These are phyloP conservation scores for Tricholoma terreum DNA, from an alignment of 768 basidiomycete species.

Conservation along the genomic window DNA sequence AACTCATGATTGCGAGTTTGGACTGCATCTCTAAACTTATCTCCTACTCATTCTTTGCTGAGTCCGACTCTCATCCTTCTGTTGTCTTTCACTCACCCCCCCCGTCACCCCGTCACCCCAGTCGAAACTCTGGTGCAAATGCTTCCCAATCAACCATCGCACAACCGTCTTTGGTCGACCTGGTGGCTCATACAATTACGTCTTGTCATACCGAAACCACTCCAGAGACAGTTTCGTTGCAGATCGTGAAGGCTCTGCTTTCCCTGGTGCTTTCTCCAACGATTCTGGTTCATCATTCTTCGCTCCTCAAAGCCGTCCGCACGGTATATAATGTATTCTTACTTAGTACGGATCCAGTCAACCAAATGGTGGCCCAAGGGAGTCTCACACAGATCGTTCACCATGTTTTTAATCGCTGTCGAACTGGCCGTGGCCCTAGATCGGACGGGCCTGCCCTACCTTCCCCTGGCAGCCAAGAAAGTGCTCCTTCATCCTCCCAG, in stretches of 20 bases:
- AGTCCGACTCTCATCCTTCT: constrained; percentile 42
- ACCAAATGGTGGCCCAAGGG: constrained; percentile 98
- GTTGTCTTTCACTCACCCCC: constrained; percentile 67
- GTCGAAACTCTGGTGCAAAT: constrained; percentile 37
- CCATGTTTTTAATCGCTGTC: constrained; percentile 88
- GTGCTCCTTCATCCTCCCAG: constrained; percentile 11
- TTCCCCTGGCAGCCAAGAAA: constrained; percentile 18
- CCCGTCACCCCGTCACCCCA: constrained; percentile 58
- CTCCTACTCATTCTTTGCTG: constrained; percentile 94
- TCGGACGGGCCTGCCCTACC: constrained; percentile 14
- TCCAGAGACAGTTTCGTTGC: constrained; percentile 87
- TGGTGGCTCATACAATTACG: constrained; percentile 93
- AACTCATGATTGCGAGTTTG: constrained; percentile 92
- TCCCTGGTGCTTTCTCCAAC: constrained; percentile 84
- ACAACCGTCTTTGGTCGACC: constrained; percentile 80
- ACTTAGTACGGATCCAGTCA: constrained; percentile 83
- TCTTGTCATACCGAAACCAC: constrained; percentile 86
- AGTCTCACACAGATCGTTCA: constrained; percentile 98
- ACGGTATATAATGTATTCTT: constrained; percentile 99
- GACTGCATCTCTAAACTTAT: constrained; percentile 98
- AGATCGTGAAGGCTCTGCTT: constrained; percentile 94
- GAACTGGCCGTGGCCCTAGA: constrained; percentile 29
- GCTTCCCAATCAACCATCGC: constrained; percentile 49
- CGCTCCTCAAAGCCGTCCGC: constrained; percentile 90
- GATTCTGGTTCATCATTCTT: constrained; percentile 91